Conservation (phyloP, 768 basidiomycete genomes). For the Lactifluus rugatus region DNA sequence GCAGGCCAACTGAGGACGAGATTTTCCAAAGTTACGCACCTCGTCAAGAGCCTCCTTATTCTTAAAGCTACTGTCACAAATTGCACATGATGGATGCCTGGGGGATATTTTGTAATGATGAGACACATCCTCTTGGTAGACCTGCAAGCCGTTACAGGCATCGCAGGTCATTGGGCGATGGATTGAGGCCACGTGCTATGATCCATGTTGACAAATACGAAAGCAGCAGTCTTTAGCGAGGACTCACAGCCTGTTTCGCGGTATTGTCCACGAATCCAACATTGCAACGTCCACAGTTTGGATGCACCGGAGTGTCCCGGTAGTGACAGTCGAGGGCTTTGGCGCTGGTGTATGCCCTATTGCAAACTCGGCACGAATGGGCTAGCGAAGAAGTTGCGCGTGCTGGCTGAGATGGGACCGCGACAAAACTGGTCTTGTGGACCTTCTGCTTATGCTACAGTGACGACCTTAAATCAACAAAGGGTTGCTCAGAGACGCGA, state of each 20-base stretch:
- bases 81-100: slow-evolving; percentile 10
- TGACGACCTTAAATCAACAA: background rate
- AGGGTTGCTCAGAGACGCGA: background rate
- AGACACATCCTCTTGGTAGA: slow-evolving; percentile 14
- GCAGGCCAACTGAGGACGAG: background rate
- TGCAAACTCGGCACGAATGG: background rate
- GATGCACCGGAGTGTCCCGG: slow-evolving; percentile 35
- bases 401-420: background rate
- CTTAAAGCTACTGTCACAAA: slow-evolving; percentile 17
- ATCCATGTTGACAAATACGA: background rate
- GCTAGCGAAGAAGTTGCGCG: background rate
- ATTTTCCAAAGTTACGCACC: slow-evolving; percentile 5
- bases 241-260: slow-evolving; percentile 30
- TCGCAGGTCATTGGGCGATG: slow-evolving; percentile 14
- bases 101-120: slow-evolving; percentile 14
- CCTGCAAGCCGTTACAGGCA: slow-evolving; percentile 10
- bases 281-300: slow-evolving; percentile 36
- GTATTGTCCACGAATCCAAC: slow-evolving; percentile 32
- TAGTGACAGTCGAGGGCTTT: slow-evolving; percentile 37
- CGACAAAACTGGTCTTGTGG: background rate
- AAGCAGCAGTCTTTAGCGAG: background rate
- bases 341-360: background rate
- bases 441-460: slow-evolving; percentile 17
- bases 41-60: slow-evolving; percentile 7
- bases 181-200: slow-evolving; percentile 25